phyloP scores from a whole-genome alignment of 768 basidiomycete genomes.

The Amanita subjunquillea region DNA sequence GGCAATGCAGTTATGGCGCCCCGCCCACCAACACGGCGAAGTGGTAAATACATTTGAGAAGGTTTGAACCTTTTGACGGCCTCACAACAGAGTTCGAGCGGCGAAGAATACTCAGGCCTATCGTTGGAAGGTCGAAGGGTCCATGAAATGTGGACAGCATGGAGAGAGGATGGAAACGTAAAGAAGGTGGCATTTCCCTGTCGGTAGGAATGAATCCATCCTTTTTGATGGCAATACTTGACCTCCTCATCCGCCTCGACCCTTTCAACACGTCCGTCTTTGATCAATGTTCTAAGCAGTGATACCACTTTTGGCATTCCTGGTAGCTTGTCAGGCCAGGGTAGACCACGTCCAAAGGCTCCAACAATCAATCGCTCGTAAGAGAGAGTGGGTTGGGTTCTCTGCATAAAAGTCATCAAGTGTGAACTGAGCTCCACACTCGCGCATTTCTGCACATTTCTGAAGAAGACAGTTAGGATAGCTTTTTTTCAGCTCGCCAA shows the following conservation, averaged over 20 bases:
- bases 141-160: not conserved
- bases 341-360: not conserved
- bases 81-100: not conserved
- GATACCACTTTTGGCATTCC: not conserved
- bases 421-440: not conserved
- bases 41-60: not conserved
- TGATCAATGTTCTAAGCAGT: not conserved
- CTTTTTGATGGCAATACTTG: not conserved
- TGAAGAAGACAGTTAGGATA: not conserved
- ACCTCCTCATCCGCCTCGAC: not conserved
- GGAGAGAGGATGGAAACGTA: not conserved
- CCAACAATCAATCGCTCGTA: not conserved
- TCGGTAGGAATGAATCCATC: constrained; percentile 1
- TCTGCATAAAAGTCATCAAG: not conserved
- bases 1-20: not conserved
- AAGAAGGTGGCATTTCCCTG: not conserved
- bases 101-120: not conserved
- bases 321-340: not conserved
- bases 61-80: not conserved
- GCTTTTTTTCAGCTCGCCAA: no score
- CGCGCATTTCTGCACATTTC: not conserved
- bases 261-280: not conserved
- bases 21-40: not conserved
- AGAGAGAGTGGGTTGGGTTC: not conserved
- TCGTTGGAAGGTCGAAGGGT: not conserved